These are phyloP conservation scores for Nakaseomyces kungkrabaensis DNA, from an alignment of 1,139 yeast species.

Conservation along the genomic window DNA sequence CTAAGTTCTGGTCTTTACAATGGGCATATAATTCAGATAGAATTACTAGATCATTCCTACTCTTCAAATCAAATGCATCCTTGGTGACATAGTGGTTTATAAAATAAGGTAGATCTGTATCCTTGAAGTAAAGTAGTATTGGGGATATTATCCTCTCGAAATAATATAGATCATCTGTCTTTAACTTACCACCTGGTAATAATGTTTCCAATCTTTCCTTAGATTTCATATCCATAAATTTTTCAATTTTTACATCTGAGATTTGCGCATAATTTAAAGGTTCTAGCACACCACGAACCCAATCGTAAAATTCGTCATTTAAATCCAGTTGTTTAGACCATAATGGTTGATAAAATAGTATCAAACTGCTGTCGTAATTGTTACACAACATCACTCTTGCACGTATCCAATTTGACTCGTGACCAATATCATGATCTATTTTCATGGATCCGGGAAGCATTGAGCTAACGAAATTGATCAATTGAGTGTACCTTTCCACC, in stretches of 20 bases:
- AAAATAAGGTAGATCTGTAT: neutral
- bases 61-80: neutral
- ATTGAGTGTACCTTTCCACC: slow-evolving; percentile 9
- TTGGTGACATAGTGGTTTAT: neutral
- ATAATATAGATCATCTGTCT: neutral
- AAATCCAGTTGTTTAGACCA: neutral
- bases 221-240: neutral
- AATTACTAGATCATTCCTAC: neutral
- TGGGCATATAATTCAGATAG: neutral
- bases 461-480: slow-evolving; percentile 13
- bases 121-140: neutral
- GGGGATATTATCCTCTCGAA: neutral
- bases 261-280: neutral
- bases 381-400: neutral
- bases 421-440: neutral
- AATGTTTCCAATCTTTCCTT: neutral
- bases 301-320: neutral
- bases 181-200: neutral
- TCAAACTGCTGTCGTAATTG: slow-evolving; percentile 1
- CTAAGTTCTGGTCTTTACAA: neutral
- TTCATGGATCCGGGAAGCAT: slow-evolving; percentile 1
- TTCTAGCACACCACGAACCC: neutral
- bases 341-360: neutral
- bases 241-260: neutral
- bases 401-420: neutral